Conservation (phyloP, 176 grass and related monocot species). For the Neostapfia colusana region DNA sequence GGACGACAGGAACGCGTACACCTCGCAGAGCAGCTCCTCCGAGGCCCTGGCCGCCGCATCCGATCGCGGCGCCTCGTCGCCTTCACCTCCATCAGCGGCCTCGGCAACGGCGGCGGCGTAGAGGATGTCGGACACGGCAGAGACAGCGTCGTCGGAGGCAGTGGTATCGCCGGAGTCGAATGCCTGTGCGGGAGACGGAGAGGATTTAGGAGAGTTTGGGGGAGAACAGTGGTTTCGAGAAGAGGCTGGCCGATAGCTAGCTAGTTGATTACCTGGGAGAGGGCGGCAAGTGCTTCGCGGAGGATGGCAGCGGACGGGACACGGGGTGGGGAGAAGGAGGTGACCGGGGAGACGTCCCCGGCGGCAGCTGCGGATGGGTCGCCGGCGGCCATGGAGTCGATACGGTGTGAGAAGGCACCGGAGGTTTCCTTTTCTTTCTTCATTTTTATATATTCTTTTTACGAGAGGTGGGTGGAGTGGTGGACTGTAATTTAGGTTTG, state of each 20-base stretch:
- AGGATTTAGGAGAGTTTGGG: conserved; percentile 15
- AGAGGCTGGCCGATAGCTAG: background rate
- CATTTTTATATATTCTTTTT: background rate
- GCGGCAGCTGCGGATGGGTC: background rate
- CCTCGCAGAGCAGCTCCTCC: conserved; percentile 53
- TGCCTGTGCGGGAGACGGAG: conserved; percentile 20
- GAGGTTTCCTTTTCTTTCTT: background rate
- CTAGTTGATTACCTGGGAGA: conserved; percentile 27
- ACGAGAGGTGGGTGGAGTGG: too few species aligned
- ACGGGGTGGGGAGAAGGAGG: background rate
- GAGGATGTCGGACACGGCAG: conserved; percentile 20
- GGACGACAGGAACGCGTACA: conserved; percentile 43
- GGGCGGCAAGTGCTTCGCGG: conserved; percentile 26
- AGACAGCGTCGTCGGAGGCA: background rate
- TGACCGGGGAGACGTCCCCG: background rate
- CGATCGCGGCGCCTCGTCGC: background rate
- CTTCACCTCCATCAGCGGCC: background rate
- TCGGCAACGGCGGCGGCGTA: background rate
- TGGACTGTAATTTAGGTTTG: background rate
- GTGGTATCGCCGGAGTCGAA: conserved; percentile 33
- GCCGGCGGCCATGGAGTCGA: conserved; percentile 33
- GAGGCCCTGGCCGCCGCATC: background rate
- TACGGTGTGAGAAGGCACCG: background rate
- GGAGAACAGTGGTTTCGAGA: background rate
- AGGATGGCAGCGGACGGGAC: background rate